phyloP scores from a whole-genome alignment of 2,329 filamentous ascomycete species.

The Aspergillus fijiensis region DNA sequence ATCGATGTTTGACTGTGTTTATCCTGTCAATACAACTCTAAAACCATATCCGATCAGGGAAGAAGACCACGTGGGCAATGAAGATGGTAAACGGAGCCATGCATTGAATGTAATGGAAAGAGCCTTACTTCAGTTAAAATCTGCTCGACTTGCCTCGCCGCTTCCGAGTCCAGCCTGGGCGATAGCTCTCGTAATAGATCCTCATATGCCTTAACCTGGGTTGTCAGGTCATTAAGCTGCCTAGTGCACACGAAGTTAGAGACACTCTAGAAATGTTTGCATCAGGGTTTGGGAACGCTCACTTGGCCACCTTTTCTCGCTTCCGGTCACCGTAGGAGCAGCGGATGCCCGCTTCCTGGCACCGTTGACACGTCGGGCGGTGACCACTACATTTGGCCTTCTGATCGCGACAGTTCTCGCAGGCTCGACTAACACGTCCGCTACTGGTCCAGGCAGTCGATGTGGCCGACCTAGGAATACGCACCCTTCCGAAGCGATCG shows the following conservation, averaged over 20 bases:
- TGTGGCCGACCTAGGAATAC: conserved; percentile 30
- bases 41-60: neutral
- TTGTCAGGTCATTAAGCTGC: conserved; percentile 40
- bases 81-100: neutral
- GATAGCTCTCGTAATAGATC: conserved; percentile 35
- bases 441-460: conserved; percentile 25
- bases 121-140: conserved; percentile 35
- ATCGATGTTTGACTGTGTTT: conserved; percentile 14
- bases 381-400: conserved; percentile 50
- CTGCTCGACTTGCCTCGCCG: conserved; percentile 36
- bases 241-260: conserved; percentile 26
- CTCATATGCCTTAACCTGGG: conserved; percentile 39
- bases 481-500: conserved; percentile 28
- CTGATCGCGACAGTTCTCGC: conserved; percentile 47
- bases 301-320: conserved; percentile 46
- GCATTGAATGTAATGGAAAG: conserved; percentile 1
- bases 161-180: conserved; percentile 32
- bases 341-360: conserved; percentile 40
- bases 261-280: neutral
- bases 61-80: neutral
- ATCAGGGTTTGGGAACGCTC: conserved; percentile 17
- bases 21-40: conserved; percentile 5
- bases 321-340: conserved; percentile 49
- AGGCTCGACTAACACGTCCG: conserved; percentile 41
- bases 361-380: conserved; percentile 44